Evolutionary conservation across 1,284 basidiomycete species (phyloP).

Genomic region (Paramarasmius palmivorus): DNA sequence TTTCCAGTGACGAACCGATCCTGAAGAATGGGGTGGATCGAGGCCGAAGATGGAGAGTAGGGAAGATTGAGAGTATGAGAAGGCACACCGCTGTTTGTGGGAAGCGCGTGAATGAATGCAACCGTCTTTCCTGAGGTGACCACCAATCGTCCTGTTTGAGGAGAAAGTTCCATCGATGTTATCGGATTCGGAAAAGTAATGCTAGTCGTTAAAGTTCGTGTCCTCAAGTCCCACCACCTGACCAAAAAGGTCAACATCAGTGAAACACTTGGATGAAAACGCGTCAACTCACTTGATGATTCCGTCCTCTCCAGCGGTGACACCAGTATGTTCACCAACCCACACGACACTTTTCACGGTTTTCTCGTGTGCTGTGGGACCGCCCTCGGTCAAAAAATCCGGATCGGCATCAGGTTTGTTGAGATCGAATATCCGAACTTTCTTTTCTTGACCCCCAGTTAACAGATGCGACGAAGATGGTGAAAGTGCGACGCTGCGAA

Average conservation of each 20-base stretch:
- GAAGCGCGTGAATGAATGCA: slow-evolving; percentile 77
- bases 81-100: slow-evolving; percentile 45
- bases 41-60: slow-evolving; percentile 88
- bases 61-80: slow-evolving; percentile 72
- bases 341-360: slow-evolving; percentile 92
- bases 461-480: slow-evolving; percentile 67
- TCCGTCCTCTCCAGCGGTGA: slow-evolving; percentile 92
- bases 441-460: slow-evolving; percentile 98
- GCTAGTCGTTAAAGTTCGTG: slow-evolving; percentile 68
- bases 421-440: slow-evolving; percentile 93
- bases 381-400: slow-evolving; percentile 69
- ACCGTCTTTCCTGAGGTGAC: slow-evolving; percentile 92
- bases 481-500: slow-evolving; percentile 90
- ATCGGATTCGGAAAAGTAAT: slow-evolving; percentile 81
- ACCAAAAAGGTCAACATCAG: background rate
- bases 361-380: slow-evolving; percentile 76
- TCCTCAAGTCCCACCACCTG: slow-evolving; percentile 97
- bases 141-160: slow-evolving; percentile 82
- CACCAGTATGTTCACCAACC: slow-evolving; percentile 84
- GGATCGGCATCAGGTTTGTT: slow-evolving; percentile 83
- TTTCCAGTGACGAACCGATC: slow-evolving; percentile 95
- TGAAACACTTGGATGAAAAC: slow-evolving; percentile 7
- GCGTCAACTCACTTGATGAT: slow-evolving; percentile 70
- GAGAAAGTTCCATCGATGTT: slow-evolving; percentile 91
- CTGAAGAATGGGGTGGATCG: slow-evolving; percentile 85